Base-by-base conservation (phyloP, 2,329 filamentous ascomycete genomes). In the Aspergillus sojae region DNA sequence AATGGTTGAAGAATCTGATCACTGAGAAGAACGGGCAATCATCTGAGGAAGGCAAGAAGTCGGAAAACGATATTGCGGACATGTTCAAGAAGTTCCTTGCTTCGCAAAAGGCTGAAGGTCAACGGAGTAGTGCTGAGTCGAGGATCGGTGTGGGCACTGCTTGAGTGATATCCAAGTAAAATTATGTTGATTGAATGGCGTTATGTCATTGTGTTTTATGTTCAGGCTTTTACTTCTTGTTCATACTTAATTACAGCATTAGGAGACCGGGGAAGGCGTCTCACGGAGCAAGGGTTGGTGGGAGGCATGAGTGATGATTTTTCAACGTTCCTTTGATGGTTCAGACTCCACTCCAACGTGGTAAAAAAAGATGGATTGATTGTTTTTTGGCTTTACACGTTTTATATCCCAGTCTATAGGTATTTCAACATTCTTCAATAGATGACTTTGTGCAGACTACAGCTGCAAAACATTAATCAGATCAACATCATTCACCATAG, bases 1-100 rank as follows among this genome's bases (percentile, higher is more conserved):
- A 91, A 77, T 93, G 90, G 91, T 81, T 93, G 66, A 91, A 91
- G 81, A 89, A 91, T 74, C 81, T 93, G 58, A 88, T 94, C 57
- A 91, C 91, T 62, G 91, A 94, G 78, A 94, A 94, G 86, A 92
- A 92, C 71, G 77, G 73, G 55, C 70, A 68, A 59, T 63, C 65
- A 28, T 63, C 68, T 2, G 71, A 74, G 28, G 74, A 78, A 61
- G 70, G 69, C 26, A 71, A 75, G 67, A 69, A 73, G 50, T 75
- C 76, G 5, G 90, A 89, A 62, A 73, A 70, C 63, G 74, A 78
- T 57, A 78, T 79, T 63, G 76, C 75, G 5, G 69, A 75, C 53
- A 79, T 79, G 77, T 79, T 79, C 70, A 75, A 79, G 70, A 76
- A 72, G 62, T 79, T 78, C 68, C 64, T 79, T 32, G 76, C 76